Base-by-base conservation (phyloP, 2,329 filamentous ascomycete species). In the Ambrosiella beaveri region DNA sequence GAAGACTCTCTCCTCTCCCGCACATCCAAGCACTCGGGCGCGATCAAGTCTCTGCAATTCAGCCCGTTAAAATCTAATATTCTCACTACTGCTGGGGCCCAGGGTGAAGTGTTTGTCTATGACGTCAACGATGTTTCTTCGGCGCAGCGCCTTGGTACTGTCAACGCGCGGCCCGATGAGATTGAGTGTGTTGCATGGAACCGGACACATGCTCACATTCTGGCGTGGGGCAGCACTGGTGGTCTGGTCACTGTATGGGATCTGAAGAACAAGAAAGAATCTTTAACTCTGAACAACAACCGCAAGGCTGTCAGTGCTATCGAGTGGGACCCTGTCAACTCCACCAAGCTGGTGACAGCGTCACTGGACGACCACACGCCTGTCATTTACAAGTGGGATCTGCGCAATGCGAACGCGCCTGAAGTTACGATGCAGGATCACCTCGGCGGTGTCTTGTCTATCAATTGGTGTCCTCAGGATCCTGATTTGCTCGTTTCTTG, bases 241-340 rank as follows among this genome's bases (percentile, higher is more conserved):
- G 93, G 93, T 3, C 95, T 97, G 66, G 90, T 97, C 40, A 97
- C 93, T 1, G 91, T 98, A 15, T 98, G 93, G 93, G 93, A 98
- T 72, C 78, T 97, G 63, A 96, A 95, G 75, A 89, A 88, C 11
- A 97, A 95, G 79, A 96, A 95, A 73, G 89, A 95, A 65, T 96
- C 90, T 58, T 74, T 98, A 71, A 96, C 90, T 40, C 76, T 98
- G 63, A 98, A 96, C 75, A 93, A 94, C 68, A 93, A 88, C 67
- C 82, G 93, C 62, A 98, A 96, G 73, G 79, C 90, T 57, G 89
- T 97, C 66, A 96, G 90, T 71, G 85, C 94, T 61, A 88, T 98
- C 65, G 90, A 90, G 11, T 98, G 93, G 93, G 93, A 98, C 66
- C 94, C 93, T 0, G 88, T 93, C 66, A 91, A 88, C 72, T 85